Base-by-base conservation (phyloP, 1,284 basidiomycete genomes). In the Trichosporon inkin region DNA sequence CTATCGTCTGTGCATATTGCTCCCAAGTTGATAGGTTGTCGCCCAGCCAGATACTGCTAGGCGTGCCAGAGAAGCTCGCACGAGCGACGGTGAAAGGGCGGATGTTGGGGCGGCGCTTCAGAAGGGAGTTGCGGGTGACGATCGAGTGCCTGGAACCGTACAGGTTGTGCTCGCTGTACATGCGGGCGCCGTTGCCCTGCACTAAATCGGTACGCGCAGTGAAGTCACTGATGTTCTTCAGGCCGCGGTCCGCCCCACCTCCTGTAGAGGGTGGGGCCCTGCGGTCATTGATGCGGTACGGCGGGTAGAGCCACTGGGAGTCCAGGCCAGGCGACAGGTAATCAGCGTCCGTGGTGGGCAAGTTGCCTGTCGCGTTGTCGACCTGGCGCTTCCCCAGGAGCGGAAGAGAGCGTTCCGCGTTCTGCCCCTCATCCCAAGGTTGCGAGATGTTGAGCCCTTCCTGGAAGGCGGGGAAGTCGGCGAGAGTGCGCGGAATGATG, bases 121-220 rank as follows among this genome's bases (percentile, higher is more conserved):
- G 77, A 81, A 88, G 82, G 2, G 86, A 86, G 22, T 84, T 72
- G 40, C 81, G 84, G 0, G 86, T 88, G 10, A 80, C 81, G 8
- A 79, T 79, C 8, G 85, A 85, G 86, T 88, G 88, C 83, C 87
- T 86, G 6, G 83, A 84, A 1, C 87, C 87, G 70, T 83, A 88
- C 49, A 88, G 69, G 71, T 86, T 88, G 71, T 87, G 85, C 44
- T 59, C 63, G 53, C 87, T 82, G 70, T 88, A 88, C 70, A 86
- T 84, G 10, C 82, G 69, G 10, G 86, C 76, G 2, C 85, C 85
- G 65, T 88, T 88, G 4, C 80, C 80, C 66, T 88, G 86, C 14
- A 81, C 75, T 10, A 84, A 74, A 65, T 86, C 80, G 2, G 81
- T 82, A 14, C 69, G 62, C 16, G 67, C 66, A 10, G 72, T 70